These are phyloP conservation scores for Aspergillus hancockii DNA, from an alignment of 495 filamentous ascomycete genomes.

Conservation along the genomic window DNA sequence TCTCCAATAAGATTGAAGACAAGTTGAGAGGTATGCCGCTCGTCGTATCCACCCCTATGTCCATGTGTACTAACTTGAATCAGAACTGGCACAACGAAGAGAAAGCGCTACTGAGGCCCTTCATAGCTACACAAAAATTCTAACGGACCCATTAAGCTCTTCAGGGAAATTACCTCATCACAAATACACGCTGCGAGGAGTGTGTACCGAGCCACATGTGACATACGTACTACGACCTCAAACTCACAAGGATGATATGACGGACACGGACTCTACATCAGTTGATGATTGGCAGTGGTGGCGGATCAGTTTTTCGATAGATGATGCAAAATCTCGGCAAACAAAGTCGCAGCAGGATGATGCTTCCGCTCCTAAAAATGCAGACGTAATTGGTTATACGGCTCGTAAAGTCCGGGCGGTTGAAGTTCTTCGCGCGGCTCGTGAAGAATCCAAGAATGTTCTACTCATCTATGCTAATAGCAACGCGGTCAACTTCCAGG, in stretches of 20 bases:
- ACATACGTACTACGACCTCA: slow-evolving; percentile 48
- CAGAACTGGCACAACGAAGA: slow-evolving; percentile 56
- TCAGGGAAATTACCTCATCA: slow-evolving; percentile 43
- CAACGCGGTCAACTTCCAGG: slow-evolving; percentile 37
- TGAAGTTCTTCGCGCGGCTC: slow-evolving; percentile 54
- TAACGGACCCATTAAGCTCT: slow-evolving; percentile 54
- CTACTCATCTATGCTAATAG: slow-evolving; percentile 55
- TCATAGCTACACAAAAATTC: slow-evolving; percentile 49
- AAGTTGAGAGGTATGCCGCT: slow-evolving; percentile 49
- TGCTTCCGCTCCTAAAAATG: slow-evolving; percentile 22
- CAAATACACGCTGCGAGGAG: slow-evolving; percentile 53
- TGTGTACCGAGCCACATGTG: slow-evolving; percentile 52
- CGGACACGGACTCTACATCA: slow-evolving; percentile 19
- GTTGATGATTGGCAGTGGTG: slow-evolving; percentile 53
- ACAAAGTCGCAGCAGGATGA: slow-evolving; percentile 27
- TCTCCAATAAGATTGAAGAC: slow-evolving; percentile 45
- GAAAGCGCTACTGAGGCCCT: slow-evolving; percentile 48
- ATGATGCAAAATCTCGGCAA: slow-evolving; percentile 45
- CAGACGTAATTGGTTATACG: slow-evolving; percentile 47
- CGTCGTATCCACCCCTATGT: not conserved
- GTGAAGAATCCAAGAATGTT: slow-evolving; percentile 48
- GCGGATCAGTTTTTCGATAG: slow-evolving; percentile 53
- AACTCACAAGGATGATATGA: not conserved
- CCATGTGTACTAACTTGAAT: slow-evolving; percentile 13
- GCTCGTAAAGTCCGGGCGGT: slow-evolving; percentile 48